A percentile compares a stretch with the other conserved stretches of the same genome.
Evolutionary conservation across 2,329 filamentous ascomycete genomes (phyloP).

Genomic region (Paecilomyces formosus): DNA sequence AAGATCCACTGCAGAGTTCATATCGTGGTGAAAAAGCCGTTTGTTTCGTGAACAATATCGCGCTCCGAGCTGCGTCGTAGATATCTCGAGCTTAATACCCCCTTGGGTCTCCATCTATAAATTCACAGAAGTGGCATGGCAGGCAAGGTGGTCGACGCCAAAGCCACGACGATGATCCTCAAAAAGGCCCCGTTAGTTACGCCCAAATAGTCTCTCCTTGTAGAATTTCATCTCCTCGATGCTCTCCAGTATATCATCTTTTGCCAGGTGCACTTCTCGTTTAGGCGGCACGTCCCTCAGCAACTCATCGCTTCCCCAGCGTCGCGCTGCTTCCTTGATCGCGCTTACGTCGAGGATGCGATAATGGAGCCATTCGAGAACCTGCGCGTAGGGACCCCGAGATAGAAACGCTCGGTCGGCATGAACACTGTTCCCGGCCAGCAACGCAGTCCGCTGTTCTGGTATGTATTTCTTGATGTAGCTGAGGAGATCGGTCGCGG

Average conservation of each 20-base stretch:
- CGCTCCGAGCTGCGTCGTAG: background rate
- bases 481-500: slow-evolving; percentile 63
- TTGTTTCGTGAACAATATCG: background rate
- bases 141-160: background rate
- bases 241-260: slow-evolving; percentile 87
- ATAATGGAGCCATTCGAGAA: slow-evolving; percentile 76
- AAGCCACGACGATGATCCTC: background rate
- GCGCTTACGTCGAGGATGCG: slow-evolving; percentile 86
- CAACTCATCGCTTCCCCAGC: slow-evolving; percentile 65
- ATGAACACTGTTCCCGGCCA: slow-evolving; percentile 92
- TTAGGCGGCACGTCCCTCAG: slow-evolving; percentile 62
- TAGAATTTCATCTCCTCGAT: slow-evolving; percentile 88
- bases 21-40: background rate
- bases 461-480: slow-evolving; percentile 73
- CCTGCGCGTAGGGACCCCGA: slow-evolving; percentile 62
- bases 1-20: background rate
- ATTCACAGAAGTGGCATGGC: background rate
- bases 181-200: background rate
- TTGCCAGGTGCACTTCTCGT: slow-evolving; percentile 70
- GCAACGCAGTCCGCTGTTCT: slow-evolving; percentile 56
- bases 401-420: slow-evolving; percentile 77
- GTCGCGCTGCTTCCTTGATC: slow-evolving; percentile 79
- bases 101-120: background rate
- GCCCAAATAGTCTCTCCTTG: slow-evolving; percentile 58
- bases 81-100: background rate